phyloP scores from a whole-genome alignment of 139 green algal genomes.

The Mesotaenium endlicherianum region DNA sequence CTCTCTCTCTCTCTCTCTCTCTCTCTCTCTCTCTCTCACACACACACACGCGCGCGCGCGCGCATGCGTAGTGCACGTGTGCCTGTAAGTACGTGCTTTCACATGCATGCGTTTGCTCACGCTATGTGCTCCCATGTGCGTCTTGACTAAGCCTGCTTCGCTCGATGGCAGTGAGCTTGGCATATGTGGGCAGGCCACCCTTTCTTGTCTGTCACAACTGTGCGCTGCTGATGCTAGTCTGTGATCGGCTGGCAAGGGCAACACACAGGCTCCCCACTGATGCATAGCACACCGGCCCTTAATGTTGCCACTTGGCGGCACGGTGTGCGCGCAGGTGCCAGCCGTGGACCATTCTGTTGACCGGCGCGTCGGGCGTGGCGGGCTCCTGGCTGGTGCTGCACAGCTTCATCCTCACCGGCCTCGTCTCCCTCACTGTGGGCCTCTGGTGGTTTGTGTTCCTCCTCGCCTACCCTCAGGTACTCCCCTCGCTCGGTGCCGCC shows the following conservation, averaged over 20 bases:
- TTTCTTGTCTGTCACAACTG: neutral
- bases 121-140: too few relatives aligned
- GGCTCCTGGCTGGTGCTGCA: slow-evolving; percentile 1
- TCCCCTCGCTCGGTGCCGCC: too few relatives aligned
- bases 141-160: too few relatives aligned
- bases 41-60: too few relatives aligned
- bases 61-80: too few relatives aligned
- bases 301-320: neutral
- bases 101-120: too few relatives aligned
- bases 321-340: slow-evolving; percentile 11
- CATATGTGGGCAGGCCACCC: too few relatives aligned
- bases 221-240: neutral
- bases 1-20: too few relatives aligned
- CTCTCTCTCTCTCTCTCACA: too few relatives aligned
- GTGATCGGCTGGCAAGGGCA: neutral
- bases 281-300: neutral
- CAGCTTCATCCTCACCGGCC: neutral
- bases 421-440: neutral
- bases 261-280: neutral
- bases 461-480: slow-evolving; percentile 12
- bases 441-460: slow-evolving; percentile 27
- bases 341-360: slow-evolving; percentile 19
- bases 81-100: too few relatives aligned
- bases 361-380: neutral
- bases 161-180: too few relatives aligned